Conservation (phyloP, 139 green algal genomes). For the Chlorella sorokiniana region DNA sequence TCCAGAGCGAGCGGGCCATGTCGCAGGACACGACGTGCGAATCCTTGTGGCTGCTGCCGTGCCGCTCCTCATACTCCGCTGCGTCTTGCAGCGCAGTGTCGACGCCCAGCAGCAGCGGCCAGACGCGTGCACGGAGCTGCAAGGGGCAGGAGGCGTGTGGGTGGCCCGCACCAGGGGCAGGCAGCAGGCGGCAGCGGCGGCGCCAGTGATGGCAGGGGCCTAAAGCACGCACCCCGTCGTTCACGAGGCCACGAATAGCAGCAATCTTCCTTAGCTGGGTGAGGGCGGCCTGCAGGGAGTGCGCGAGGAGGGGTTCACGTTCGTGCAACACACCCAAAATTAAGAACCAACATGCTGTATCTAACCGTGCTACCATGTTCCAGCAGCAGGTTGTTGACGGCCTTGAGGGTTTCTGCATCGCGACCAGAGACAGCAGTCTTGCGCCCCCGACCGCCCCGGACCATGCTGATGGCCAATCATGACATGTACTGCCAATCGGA, state of each 20-base stretch:
- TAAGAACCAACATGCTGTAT: not conserved
- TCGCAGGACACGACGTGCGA: constrained; percentile 65
- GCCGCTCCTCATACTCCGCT: not conserved
- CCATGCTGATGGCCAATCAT: not conserved
- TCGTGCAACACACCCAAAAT: not conserved
- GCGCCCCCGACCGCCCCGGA: not conserved
- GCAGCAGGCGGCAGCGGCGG: not conserved
- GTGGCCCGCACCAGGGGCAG: not conserved
- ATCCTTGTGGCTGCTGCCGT: constrained; percentile 58
- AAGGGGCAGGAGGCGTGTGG: not conserved
- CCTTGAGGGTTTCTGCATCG: constrained; percentile 20
- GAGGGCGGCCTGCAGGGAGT: constrained; percentile 56
- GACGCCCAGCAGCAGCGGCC: constrained; percentile 74
- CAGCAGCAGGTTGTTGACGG: constrained; percentile 29
- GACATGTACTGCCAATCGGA: no score
- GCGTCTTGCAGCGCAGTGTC: not conserved
- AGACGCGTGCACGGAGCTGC: constrained; percentile 65
- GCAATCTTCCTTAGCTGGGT: constrained; percentile 64
- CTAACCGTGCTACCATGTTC: not conserved
- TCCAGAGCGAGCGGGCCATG: constrained; percentile 79
- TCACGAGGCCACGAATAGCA: constrained; percentile 74
- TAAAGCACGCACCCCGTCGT: constrained; percentile 38
- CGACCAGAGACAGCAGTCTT: not conserved
- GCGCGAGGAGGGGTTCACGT: not conserved
- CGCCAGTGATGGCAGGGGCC: not conserved